Percentiles rank a stretch among this genome's conserved stretches.
phyloP scores from a whole-genome alignment of 1,284 basidiomycete genomes.

The Anthracocystis panici-leucophaei region DNA sequence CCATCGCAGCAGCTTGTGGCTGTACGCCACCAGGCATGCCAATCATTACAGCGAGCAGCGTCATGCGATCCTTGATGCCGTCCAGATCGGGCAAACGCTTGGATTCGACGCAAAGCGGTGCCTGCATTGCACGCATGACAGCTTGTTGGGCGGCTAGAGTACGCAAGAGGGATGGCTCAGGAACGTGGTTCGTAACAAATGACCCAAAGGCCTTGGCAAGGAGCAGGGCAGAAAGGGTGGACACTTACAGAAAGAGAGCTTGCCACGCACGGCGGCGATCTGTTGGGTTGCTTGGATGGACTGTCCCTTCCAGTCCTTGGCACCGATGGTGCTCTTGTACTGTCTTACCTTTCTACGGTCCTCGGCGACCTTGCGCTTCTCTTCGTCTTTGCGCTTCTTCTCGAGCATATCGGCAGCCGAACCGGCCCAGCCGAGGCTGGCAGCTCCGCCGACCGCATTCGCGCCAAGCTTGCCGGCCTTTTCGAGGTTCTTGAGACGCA shows the following conservation, averaged over 20 bases:
- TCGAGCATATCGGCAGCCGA: slow-evolving; percentile 68
- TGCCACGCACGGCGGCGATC: slow-evolving; percentile 50
- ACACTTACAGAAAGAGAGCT: slow-evolving; percentile 56
- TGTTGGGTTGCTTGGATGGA: slow-evolving; percentile 53
- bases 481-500: slow-evolving; percentile 62
- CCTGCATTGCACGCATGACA: slow-evolving; percentile 51
- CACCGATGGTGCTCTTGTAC: slow-evolving; percentile 63
- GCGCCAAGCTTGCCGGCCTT: slow-evolving; percentile 50
- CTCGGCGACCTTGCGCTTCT: slow-evolving; percentile 63
- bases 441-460: slow-evolving; percentile 32
- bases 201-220: slow-evolving; percentile 17
- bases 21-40: slow-evolving; percentile 69
- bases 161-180: slow-evolving; percentile 37
- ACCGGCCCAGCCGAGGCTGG: slow-evolving; percentile 64
- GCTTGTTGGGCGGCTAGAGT: slow-evolving; percentile 62
- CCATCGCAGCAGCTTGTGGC: slow-evolving; percentile 67
- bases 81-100: slow-evolving; percentile 70
- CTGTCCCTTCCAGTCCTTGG: slow-evolving; percentile 60
- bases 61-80: slow-evolving; percentile 70
- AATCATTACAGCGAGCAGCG: slow-evolving; percentile 69
- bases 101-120: slow-evolving; percentile 69
- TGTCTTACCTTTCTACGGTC: slow-evolving; percentile 65
- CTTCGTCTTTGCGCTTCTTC: slow-evolving; percentile 68
- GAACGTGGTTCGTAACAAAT: slow-evolving; percentile 29
- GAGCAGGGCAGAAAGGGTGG: slow-evolving; percentile 6